These are phyloP conservation scores for Nicotiana benthamiana DNA, from an alignment of 257 asterid species.

Conservation along the genomic window DNA sequence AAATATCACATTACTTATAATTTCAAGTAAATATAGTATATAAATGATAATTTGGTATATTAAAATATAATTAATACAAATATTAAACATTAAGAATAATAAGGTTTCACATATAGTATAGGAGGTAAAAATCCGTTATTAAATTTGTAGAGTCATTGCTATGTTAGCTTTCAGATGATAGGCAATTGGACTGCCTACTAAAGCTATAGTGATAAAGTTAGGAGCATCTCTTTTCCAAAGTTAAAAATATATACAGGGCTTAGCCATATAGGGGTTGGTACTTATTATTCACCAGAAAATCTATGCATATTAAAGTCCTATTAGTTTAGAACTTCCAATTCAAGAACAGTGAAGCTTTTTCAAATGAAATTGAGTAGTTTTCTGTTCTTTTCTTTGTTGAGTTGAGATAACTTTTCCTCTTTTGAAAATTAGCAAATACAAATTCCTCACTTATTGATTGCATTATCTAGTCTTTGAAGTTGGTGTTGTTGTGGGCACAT, in stretches of 20 bases:
- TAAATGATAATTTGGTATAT: too few relatives aligned
- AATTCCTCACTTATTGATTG: not conserved
- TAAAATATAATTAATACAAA: too few relatives aligned
- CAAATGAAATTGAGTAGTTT: not conserved
- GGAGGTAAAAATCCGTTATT: too few relatives aligned
- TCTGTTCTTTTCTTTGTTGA: not conserved
- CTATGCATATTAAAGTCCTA: not conserved
- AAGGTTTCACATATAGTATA: too few relatives aligned
- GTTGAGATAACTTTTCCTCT: not conserved
- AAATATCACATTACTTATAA: too few relatives aligned
- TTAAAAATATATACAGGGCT: not conserved
- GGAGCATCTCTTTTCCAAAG: not conserved
- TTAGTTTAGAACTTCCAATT: too few relatives aligned
- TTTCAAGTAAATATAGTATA: too few relatives aligned
- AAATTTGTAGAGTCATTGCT: too few relatives aligned
- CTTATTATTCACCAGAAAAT: not conserved
- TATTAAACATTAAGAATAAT: too few relatives aligned
- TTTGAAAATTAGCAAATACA: not conserved
- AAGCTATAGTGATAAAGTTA: not conserved
- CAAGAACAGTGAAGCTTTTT: not conserved
- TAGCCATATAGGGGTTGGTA: not conserved
- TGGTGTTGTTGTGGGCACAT: constrained; percentile 1
- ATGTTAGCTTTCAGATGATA: too few relatives aligned
- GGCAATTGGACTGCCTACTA: not conserved
- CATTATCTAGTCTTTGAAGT: not conserved